These are phyloP conservation scores for Pholiota adiposa DNA, from an alignment of 1,284 basidiomycete genomes.

Conservation along the genomic window DNA sequence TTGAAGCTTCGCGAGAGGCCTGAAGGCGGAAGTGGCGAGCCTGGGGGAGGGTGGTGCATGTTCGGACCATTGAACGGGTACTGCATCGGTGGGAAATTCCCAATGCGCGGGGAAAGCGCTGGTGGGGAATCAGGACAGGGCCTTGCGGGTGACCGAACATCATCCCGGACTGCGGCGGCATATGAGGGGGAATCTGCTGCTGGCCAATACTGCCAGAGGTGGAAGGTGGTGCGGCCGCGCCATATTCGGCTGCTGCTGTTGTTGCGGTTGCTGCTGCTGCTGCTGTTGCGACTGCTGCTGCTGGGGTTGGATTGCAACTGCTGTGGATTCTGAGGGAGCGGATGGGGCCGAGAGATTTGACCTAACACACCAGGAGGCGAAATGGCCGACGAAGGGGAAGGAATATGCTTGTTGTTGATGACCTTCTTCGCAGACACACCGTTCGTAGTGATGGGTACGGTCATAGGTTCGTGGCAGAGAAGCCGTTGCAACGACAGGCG, in stretches of 20 bases:
- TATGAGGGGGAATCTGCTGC: conserved; percentile 42
- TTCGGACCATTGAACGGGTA: conserved; percentile 49
- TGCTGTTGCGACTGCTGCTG: conserved; percentile 31
- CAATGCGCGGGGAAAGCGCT: conserved; percentile 53
- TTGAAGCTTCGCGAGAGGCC: conserved; percentile 35
- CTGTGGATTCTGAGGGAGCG: conserved; percentile 32
- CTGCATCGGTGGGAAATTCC: conserved; percentile 47
- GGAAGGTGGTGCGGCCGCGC: conserved; percentile 42
- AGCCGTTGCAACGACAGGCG: conserved; percentile 10
- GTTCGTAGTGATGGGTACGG: conserved; percentile 31
- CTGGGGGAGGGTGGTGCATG: conserved; percentile 33
- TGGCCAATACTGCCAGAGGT: conserved; percentile 46
- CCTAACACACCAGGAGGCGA: conserved; percentile 27
- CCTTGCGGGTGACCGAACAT: conserved; percentile 49
- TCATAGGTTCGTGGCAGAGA: conserved; percentile 17
- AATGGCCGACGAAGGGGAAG: conserved; percentile 31
- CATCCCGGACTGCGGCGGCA: conserved; percentile 39
- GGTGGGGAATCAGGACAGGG: conserved; percentile 46
- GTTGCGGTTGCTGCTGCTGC: conserved; percentile 32
- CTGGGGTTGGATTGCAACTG: conserved; percentile 36
- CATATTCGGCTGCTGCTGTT: conserved; percentile 35
- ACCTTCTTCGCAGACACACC: conserved; percentile 25
- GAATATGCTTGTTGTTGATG: conserved; percentile 32
- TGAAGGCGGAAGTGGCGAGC: conserved; percentile 27
- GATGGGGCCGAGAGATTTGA: conserved; percentile 31